Base-by-base conservation (phyloP, 2,329 filamentous ascomycete species). In the Apiospora hydei region DNA sequence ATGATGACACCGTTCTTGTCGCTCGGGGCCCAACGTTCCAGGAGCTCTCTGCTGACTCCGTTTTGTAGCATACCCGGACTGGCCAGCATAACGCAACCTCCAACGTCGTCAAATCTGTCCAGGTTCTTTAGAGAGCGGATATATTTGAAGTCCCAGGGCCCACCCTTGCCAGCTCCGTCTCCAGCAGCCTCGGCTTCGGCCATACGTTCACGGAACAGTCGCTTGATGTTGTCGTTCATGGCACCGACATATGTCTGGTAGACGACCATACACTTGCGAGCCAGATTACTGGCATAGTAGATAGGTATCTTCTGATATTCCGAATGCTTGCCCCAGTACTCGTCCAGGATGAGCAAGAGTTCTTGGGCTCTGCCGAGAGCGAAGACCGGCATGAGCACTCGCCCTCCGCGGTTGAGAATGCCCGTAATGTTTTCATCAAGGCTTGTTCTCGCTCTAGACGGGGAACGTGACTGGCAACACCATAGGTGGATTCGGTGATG, bases 171-270 rank as follows among this genome's bases (percentile, higher is more conserved):
- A 8, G 89, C 88, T 2, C 88, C 88, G 76, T 95, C 93, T 11
- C 94, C 93, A 46, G 91, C 91, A 0, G 93, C 92, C 81, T 97
- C 94, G 13, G 94, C 94, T 81, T 97, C 94, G 4, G 94, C 94
- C 90, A 98, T 97, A 67, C 94, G 91, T 82, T 97, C 95, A 70
- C 93, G 89, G 83, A 98, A 98, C n/a, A 98, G 89, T 14, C 94
- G 90, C 82, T 98, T 98, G 85, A 99, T 98, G 78, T 98, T 98
- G 79, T 98, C 96, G 81, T 99, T 99, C 96, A 99, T 99, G 71
- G 95, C 95, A 68, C 95, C 94, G 68, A 98, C 94, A 78, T 98
- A 99, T 1, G 96, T 99, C 81, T 98, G 96, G 80, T 99, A 99
- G 4, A 98, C 95, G 43, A 98, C 90, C 96, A 99, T 99, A 84